Percentiles rank a stretch among this genome's conserved stretches.
Evolutionary conservation across 2,329 filamentous ascomycete genomes (phyloP).

Genomic region (Bipolaris bicolor): DNA sequence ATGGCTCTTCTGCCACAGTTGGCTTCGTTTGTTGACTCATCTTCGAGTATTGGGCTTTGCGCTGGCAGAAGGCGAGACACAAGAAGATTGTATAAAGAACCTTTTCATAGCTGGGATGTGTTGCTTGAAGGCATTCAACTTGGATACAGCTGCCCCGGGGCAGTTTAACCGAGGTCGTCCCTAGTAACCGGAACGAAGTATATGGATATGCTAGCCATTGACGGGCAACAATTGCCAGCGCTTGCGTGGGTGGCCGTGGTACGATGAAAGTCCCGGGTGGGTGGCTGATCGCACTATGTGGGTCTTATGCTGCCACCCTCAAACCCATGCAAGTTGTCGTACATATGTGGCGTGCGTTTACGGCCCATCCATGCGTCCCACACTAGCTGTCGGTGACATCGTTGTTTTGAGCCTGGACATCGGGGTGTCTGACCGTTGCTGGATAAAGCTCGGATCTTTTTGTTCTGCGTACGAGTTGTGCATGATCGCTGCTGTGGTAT

Average conservation of each 20-base stretch:
- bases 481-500: conserved; percentile 6
- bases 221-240: conserved; percentile 4
- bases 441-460: conserved; percentile 24
- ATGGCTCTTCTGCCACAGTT: conserved; percentile 22
- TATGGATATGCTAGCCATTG: conserved; percentile 23
- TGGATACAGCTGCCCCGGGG: conserved; percentile 8
- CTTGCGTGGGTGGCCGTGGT: conserved; percentile 11
- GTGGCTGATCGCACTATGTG: conserved; percentile 33
- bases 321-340: conserved; percentile 25
- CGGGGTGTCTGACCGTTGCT: conserved; percentile 11
- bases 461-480: conserved; percentile 14
- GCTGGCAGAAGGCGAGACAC: neutral
- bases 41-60: conserved; percentile 3
- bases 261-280: conserved; percentile 27
- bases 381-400: conserved; percentile 31
- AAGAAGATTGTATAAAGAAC: conserved; percentile 10
- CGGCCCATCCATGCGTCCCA: conserved; percentile 7
- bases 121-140: conserved; percentile 18
- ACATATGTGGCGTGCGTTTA: conserved; percentile 18
- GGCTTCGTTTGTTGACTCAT: conserved; percentile 33
- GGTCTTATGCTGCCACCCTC: conserved; percentile 24
- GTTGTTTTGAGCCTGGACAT: conserved; percentile 18
- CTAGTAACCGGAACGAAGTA: conserved; percentile 16
- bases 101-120: conserved; percentile 11
- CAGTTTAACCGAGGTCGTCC: conserved; percentile 37